Evolutionary conservation across 2,329 filamentous ascomycete genomes (phyloP), one percentile per base, ranked within the genome.

Genomic region (Diaporthe vaccinii): DNA sequence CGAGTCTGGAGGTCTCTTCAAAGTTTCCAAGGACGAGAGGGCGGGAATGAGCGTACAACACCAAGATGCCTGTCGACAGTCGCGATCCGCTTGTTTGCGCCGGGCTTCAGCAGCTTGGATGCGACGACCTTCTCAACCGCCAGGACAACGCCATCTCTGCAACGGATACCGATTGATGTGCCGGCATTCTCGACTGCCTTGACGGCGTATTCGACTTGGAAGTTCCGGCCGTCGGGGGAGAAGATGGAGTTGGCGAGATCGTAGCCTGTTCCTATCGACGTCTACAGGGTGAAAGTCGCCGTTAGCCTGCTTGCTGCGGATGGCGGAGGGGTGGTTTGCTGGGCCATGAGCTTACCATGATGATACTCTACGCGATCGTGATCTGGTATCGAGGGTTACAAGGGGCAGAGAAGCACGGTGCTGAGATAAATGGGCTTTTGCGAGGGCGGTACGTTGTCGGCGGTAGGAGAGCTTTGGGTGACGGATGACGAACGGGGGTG

Each of bases 231-330:
- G 88, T 99, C 97, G 79, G 97, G 97, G 67, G 97, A 98, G 90
- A 98, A 99, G 89, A 98, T 97, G 83, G 97, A 98, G 91, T 99
- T 99, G 85, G 95, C 95, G 82, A 99, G 93, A 92, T 99, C 97
- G 89, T 99, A 99, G 83, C 97, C 97, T 82, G 97, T 99, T 84
- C 97, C 97, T 94, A 99, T 99, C 84, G 97, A 99, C 83, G 97
- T 99, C 97, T 99, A 80, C 51, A 44, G 41, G 3, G 76, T 79
- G 34, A 10, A 41, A 57, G 34, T 4, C 46, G 25, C 15, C 41
- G 46, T 73, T 46, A 73, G 71, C 71, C 28, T 36, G 58, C 31
- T 3, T 31, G 65, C 34, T 41, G 49, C 17, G 8, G 1, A 36
- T 55, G 34, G 15, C 9, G 34, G 17, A 22, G n/a, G 65, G 34